Evolutionary conservation across 768 basidiomycete genomes (phyloP), one percentile per base, ranked within the genome.

Genomic region (Lactarius evosmus): DNA sequence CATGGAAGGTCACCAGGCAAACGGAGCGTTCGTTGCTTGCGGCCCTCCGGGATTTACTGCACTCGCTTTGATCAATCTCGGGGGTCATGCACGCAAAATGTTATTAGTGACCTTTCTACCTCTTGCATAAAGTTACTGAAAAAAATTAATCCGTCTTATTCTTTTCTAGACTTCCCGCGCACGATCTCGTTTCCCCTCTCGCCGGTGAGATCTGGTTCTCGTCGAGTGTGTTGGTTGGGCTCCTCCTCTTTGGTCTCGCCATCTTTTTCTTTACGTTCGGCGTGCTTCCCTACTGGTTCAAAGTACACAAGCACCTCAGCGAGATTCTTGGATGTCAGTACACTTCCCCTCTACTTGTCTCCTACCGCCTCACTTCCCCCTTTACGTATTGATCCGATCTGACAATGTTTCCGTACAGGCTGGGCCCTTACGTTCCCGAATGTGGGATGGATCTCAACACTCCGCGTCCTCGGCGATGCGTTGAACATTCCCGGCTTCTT

Each of bases 1-100:
- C 66, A 71, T 80, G 60, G 74, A 79, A 53, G 78, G 79, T 11
- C 80, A 79, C 67, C 79, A 80, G 62, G 80, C 80, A 7, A 80
- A 78, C 58, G 78, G 78, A 17, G 79, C 80, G 3, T 81, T 82
- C 67, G 76, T 82, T 34, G 79, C 78, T 34, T 78, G 77, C 60
- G 80, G 80, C 4, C 81, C 80, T 7, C 80, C 80, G 14, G 80
- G 80, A 1, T 82, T 82, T 68, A 82, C 80, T 2, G 80, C 81
- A 0, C 73, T 81, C 27, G 79, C 80, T 0, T 72, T 81, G 34
- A 75, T 82, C 64, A 78, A 78, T 57, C 75, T 82, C 11, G 80
- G 78, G n/a, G 71, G 69, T 22, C 69, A 71, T 3, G 76, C 79
- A 0, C 62, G 67, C 32, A 67, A 74, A 19, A 79, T 80, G 80